phyloP scores from a whole-genome alignment of 164 flowering plant species.

The Akebia trifoliata region DNA sequence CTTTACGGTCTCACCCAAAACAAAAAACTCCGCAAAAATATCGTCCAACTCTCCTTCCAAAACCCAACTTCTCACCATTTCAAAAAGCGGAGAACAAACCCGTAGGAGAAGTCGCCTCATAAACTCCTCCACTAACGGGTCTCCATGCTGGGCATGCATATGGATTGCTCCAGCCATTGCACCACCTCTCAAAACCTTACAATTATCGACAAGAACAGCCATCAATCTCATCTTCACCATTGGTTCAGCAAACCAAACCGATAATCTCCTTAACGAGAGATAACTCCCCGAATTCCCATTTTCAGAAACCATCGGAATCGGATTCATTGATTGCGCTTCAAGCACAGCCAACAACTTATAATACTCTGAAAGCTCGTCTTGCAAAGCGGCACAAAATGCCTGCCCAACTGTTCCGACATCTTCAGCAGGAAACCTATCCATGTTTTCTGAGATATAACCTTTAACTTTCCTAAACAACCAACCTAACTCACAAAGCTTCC shows the following conservation, averaged over 20 bases:
- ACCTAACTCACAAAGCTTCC: slow-evolving; percentile 85
- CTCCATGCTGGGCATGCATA: slow-evolving; percentile 92
- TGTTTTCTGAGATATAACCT: slow-evolving; percentile 69
- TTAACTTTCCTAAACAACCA: slow-evolving; percentile 89
- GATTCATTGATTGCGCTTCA: slow-evolving; percentile 84
- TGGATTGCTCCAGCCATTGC: slow-evolving; percentile 99
- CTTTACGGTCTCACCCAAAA: slow-evolving; percentile 83
- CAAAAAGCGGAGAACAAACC: slow-evolving; percentile 94
- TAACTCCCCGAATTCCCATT: slow-evolving; percentile 55
- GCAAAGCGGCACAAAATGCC: slow-evolving; percentile 95
- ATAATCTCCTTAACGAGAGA: slow-evolving; percentile 80
- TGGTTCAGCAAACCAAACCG: slow-evolving; percentile 97
- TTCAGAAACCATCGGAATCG: slow-evolving; percentile 77
- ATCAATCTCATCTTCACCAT: slow-evolving; percentile 92
- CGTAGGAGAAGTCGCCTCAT: slow-evolving; percentile 77
- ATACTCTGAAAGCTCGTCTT: slow-evolving; percentile 85
- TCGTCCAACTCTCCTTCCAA: slow-evolving; percentile 98
- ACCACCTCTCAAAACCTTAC: slow-evolving; percentile 82
- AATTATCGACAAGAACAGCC: slow-evolving; percentile 94
- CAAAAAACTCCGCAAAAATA: slow-evolving; percentile 80
- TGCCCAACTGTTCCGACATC: slow-evolving; percentile 98
- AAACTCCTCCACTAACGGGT: slow-evolving; percentile 84
- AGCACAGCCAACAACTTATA: slow-evolving; percentile 91
- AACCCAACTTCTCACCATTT: slow-evolving; percentile 99
- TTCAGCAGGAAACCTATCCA: slow-evolving; percentile 76